These are phyloP conservation scores for Ramalina intermedia DNA, from an alignment of 495 filamentous ascomycete genomes.

Conservation along the genomic window DNA sequence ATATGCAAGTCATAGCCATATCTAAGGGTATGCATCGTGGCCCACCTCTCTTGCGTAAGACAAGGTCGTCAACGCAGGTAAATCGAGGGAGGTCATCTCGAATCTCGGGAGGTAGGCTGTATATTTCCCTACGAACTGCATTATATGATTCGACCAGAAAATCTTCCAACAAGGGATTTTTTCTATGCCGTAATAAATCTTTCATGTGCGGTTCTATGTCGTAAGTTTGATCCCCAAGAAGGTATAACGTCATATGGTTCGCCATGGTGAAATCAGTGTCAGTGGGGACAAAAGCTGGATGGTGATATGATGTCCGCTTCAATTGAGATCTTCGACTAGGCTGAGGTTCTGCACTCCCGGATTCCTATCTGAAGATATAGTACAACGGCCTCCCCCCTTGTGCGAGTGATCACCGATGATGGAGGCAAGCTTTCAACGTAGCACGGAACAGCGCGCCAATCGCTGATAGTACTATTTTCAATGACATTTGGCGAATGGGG, in stretches of 20 bases:
- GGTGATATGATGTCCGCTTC: too few species aligned
- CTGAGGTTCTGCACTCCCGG: too few species aligned
- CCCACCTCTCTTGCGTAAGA: slow-evolving; percentile 13
- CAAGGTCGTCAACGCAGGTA: slow-evolving; percentile 17
- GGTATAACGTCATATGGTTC: slow-evolving; percentile 7
- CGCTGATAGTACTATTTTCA: too few species aligned
- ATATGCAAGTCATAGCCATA: slow-evolving; percentile 22
- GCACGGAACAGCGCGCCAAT: too few species aligned
- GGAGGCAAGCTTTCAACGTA: too few species aligned
- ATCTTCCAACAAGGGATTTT: slow-evolving; percentile 13
- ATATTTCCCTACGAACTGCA: slow-evolving; percentile 14
- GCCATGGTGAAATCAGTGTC: slow-evolving; percentile 3
- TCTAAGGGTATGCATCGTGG: slow-evolving; percentile 17
- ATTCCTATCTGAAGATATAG: too few species aligned
- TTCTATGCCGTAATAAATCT: slow-evolving; percentile 9
- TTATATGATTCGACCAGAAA: slow-evolving; percentile 16
- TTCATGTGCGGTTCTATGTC: slow-evolving; percentile 11
- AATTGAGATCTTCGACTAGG: too few species aligned
- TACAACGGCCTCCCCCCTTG: too few species aligned
- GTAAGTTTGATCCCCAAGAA: slow-evolving; percentile 18
- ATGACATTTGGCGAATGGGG: too few species aligned
- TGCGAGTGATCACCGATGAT: too few species aligned
- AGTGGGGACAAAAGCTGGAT: too few species aligned
- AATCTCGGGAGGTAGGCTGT: slow-evolving; percentile 6
- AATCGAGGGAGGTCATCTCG: slow-evolving; percentile 15